Base-by-base conservation (phyloP, 768 basidiomycete species). In the Rhizopogon sp. region DNA sequence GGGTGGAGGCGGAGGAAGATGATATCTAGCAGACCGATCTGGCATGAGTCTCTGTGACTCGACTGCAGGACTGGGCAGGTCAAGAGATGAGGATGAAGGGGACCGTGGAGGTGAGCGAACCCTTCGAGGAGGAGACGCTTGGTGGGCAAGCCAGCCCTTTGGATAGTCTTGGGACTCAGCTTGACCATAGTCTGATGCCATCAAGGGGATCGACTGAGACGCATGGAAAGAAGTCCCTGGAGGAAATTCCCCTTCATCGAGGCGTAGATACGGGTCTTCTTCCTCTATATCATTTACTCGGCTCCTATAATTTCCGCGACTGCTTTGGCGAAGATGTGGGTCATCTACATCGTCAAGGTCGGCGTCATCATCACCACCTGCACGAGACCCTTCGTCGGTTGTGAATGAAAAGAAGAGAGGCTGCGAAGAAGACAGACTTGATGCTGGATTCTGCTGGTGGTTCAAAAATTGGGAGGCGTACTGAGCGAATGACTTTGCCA, bases 351-450 rank as follows among this genome's bases (percentile, higher is more conserved):
- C 88, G 66, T 88, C 87, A 43, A 87, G 72, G 64, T 85, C 81
- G 39, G 69, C 69, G 56, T 77, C 73, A 59, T 73, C 68, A 57
- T 73, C 68, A 64, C 75, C 71, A 56, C 77, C 81, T 61, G 73
- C 71, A 67, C 79, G 78, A 56, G 76, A 71, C 53, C 79, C 87
- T 52, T 84, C 78, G 72, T 89, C 87, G 58, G 88, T 89, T 43
- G 85, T 85, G 70, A 92, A 91, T 17, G 90, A 92, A 77, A 88
- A 93, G 77, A 93, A 93, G 69, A 93, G 81, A 52, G 90, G 90
- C 70, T 90, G 88, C 39, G 75, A 76, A 39, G 83, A 84, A 20
- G 82, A 79, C 40, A 80, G 78, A 62, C 80, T 72, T 61, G 79
- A 80, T 39, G 80, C 75, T 55, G 67, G 65, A 53, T 76, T 74